A percentile compares a stretch with the other conserved stretches of the same genome.
Evolutionary conservation across 2,329 filamentous ascomycete genomes (phyloP).

Genomic region (Aureobasidium mangrovei): DNA sequence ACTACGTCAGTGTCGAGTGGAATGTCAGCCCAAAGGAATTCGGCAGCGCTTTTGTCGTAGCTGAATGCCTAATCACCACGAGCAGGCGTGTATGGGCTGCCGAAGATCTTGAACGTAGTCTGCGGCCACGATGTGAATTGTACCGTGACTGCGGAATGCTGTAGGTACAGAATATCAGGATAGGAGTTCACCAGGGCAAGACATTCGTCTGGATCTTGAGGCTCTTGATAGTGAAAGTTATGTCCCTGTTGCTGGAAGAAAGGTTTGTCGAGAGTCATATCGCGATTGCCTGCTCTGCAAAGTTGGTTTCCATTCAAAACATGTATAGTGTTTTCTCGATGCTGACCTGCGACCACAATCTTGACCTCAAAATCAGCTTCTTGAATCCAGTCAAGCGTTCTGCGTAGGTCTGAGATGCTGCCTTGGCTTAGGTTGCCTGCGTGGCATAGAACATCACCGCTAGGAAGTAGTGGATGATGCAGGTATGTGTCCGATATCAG

Average conservation of each 20-base stretch:
- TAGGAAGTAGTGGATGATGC: conserved; percentile 49
- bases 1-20: conserved; percentile 56
- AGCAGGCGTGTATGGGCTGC: conserved; percentile 55
- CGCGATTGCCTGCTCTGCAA: not conserved
- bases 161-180: conserved; percentile 54
- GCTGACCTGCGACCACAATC: conserved; percentile 57
- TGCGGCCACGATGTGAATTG: conserved; percentile 47
- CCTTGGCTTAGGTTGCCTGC: conserved; percentile 71
- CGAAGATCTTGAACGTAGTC: conserved; percentile 59
- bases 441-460: conserved; percentile 66
- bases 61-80: conserved; percentile 58
- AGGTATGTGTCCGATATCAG: conserved; percentile 74
- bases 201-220: conserved; percentile 47
- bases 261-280: not conserved
- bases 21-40: conserved; percentile 51
- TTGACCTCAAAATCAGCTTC: conserved; percentile 59
- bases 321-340: too few relatives aligned
- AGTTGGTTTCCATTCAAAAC: not conserved
- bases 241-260: conserved; percentile 50
- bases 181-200: conserved; percentile 43
- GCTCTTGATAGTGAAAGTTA: conserved; percentile 48
- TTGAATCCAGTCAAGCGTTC: conserved; percentile 58
- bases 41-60: conserved; percentile 39
- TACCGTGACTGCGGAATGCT: conserved; percentile 48
- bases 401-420: conserved; percentile 47